Evolutionary conservation across 495 filamentous ascomycete genomes (phyloP).

Genomic region (Parmelia sp.): DNA sequence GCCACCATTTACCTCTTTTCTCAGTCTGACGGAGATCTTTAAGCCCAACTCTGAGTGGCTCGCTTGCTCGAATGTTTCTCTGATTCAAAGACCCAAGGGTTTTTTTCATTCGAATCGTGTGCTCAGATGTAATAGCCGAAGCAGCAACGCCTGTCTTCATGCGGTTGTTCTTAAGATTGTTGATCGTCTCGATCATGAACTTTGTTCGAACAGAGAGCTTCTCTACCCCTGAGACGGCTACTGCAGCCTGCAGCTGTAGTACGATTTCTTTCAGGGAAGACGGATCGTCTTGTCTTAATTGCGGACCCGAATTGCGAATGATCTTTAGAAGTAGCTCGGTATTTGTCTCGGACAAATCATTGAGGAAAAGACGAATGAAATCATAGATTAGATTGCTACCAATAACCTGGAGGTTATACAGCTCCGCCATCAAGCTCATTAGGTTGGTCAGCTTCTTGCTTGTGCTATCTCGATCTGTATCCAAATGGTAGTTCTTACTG

Average conservation of each 20-base stretch:
- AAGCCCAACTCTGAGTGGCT: conserved; percentile 75
- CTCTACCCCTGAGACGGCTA: conserved; percentile 57
- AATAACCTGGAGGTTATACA: conserved; percentile 89
- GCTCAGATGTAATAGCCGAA: conserved; percentile 62
- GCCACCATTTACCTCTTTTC: conserved; percentile 96
- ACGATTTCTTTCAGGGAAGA: conserved; percentile 89
- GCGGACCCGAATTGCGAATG: conserved; percentile 69
- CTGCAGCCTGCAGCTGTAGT: conserved; percentile 63
- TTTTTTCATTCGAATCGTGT: conserved; percentile 80
- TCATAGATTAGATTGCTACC: conserved; percentile 80
- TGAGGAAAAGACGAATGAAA: conserved; percentile 72
- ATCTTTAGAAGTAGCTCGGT: conserved; percentile 85
- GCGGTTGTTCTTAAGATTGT: conserved; percentile 88
- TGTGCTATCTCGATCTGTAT: conserved; percentile 35
- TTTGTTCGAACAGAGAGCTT: conserved; percentile 81
- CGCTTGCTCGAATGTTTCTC: conserved; percentile 59
- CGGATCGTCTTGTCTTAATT: conserved; percentile 86
- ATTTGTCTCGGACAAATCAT: conserved; percentile 75
- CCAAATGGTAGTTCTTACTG: conserved; percentile 42
- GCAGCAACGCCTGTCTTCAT: conserved; percentile 62
- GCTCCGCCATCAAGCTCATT: conserved; percentile 72
- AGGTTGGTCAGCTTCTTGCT: conserved; percentile 73
- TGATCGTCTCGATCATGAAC: conserved; percentile 97
- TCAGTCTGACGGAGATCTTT: conserved; percentile 73
- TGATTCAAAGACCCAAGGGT: conserved; percentile 67